Conservation (phyloP, 306 rosid species). For the Trifolium pratense region DNA sequence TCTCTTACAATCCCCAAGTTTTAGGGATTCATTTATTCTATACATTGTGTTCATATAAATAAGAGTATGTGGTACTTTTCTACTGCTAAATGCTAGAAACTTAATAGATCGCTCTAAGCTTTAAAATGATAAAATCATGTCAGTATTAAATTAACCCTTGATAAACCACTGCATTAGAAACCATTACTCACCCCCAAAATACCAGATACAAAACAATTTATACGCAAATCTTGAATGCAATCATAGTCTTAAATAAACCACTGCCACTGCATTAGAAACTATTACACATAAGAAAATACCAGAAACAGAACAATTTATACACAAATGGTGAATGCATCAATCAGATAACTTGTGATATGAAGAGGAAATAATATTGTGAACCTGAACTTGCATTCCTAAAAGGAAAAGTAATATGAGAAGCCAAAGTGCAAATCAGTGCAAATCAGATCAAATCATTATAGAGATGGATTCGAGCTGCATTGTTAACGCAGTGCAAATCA, state of each 20-base stretch:
- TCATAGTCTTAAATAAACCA: background rate
- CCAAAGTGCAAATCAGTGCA: too few species aligned
- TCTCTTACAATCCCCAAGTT: background rate
- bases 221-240: conserved; percentile 9
- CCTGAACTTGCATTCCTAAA: too few species aligned
- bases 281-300: background rate
- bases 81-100: too few species aligned
- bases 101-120: too few species aligned
- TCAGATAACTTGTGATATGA: too few species aligned
- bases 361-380: too few species aligned
- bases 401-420: background rate
- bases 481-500: too few species aligned
- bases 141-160: background rate
- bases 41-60: background rate
- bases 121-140: too few species aligned
- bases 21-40: conserved; percentile 6
- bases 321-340: too few species aligned
- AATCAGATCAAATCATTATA: too few species aligned
- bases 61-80: background rate
- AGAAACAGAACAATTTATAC: background rate
- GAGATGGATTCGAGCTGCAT: too few species aligned
- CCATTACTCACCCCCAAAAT: background rate
- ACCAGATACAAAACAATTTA: background rate
- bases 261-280: background rate
- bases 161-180: background rate